Evolutionary conservation across 768 basidiomycete species (phyloP).

Genomic region (Trametes cinnabarina): DNA sequence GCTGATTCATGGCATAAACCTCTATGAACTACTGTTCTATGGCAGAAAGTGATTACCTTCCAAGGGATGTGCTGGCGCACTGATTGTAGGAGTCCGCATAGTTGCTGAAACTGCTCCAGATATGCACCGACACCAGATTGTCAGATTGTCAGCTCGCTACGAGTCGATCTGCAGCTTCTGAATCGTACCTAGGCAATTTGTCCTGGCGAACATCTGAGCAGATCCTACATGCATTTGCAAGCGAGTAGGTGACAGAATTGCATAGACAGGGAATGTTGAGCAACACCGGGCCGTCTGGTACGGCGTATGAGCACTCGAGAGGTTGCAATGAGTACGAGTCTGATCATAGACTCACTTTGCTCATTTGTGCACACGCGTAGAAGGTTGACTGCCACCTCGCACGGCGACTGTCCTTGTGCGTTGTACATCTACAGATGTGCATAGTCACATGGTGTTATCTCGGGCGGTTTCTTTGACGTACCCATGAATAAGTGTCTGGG

Average conservation of each 20-base stretch:
- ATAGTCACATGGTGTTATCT: background rate
- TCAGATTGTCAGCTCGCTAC: background rate
- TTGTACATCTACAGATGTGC: background rate
- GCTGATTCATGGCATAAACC: background rate
- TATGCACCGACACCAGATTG: too few relatives aligned
- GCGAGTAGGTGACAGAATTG: background rate
- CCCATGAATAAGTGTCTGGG: background rate
- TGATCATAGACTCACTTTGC: background rate
- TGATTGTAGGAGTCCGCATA: background rate
- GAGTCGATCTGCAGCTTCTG: background rate
- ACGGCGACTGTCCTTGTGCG: background rate
- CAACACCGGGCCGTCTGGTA: background rate
- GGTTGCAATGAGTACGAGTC: background rate
- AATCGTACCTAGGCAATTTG: background rate
- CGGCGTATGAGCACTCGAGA: too few relatives aligned
- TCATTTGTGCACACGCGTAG: background rate
- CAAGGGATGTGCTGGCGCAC: background rate
- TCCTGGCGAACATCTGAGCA: background rate
- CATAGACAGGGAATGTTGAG: background rate
- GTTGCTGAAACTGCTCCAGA: background rate
- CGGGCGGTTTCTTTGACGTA: background rate
- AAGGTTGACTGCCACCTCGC: background rate
- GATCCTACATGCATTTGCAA: background rate
- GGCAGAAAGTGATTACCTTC: background rate
- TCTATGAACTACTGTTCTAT: background rate